Evolutionary conservation across 208 protist genomes (phyloP).

Genomic region (Leishmania aethiopica): DNA sequence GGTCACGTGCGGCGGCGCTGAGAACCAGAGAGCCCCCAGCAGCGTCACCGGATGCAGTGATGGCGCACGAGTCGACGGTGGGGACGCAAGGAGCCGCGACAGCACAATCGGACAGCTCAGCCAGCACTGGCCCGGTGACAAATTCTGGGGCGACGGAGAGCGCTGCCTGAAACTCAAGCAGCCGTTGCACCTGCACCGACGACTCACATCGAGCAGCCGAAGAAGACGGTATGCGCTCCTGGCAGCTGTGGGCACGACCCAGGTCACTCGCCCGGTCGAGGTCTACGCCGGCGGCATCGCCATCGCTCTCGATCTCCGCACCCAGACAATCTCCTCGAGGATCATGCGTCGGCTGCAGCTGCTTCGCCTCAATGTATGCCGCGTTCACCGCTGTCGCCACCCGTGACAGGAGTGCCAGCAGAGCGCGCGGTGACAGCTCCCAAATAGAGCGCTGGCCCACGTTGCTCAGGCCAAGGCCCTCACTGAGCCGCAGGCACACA

Average conservation of each 20-base stretch:
- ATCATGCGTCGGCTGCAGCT: neutral
- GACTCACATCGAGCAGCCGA: neutral
- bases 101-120: neutral
- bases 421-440: slow-evolving; percentile 1
- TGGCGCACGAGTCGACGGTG: neutral
- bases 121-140: neutral
- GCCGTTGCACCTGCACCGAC: neutral
- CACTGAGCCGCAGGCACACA: slow-evolving; percentile 4
- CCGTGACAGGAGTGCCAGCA: neutral
- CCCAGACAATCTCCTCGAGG: neutral
- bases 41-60: neutral
- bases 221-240: neutral
- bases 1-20: slow-evolving; percentile 19
- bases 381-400: neutral
- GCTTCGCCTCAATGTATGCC: neutral
- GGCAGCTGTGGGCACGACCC: neutral
- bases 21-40: neutral
- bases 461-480: neutral
- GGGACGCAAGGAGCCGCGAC: neutral
- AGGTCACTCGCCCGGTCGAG: neutral
- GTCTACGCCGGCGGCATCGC: neutral
- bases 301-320: neutral
- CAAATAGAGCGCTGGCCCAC: neutral
- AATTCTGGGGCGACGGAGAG: neutral
- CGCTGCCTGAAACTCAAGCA: slow-evolving; percentile 7